Evolutionary conservation across 2,329 filamentous ascomycete genomes (phyloP).

Genomic region (Pestalotiopsis sp.): DNA sequence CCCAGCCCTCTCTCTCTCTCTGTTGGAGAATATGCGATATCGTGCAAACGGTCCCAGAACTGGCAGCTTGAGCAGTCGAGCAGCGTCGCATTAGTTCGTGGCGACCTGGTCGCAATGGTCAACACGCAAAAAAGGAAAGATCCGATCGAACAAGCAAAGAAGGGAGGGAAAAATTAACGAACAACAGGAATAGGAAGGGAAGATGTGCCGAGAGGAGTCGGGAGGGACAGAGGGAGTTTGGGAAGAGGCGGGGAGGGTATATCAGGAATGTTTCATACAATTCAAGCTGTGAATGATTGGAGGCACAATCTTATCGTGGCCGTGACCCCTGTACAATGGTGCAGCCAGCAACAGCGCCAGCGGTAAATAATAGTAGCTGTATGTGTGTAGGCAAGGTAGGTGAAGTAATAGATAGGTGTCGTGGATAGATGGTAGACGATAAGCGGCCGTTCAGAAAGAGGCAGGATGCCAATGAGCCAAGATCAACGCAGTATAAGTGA

Average conservation of each 20-base stretch:
- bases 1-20: neutral
- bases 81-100: neutral
- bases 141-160: neutral
- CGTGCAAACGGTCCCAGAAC: neutral
- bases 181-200: neutral
- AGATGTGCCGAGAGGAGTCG: neutral
- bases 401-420: neutral
- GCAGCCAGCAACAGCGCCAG: neutral
- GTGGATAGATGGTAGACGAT: neutral
- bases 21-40: neutral
- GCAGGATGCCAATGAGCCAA: neutral
- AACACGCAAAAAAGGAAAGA: neutral
- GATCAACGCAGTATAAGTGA: neutral
- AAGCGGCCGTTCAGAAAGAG: neutral
- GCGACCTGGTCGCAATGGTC: neutral
- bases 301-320: conserved; percentile 15
- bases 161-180: neutral
- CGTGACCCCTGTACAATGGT: neutral
- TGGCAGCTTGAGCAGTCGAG: neutral
- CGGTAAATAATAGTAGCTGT: no score
- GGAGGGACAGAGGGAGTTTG: neutral
- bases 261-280: conserved; percentile 12
- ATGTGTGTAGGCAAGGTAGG: neutral
- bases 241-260: conserved; percentile 13
- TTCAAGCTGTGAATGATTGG: conserved; percentile 9